Conservation (phyloP, 805 yeast genomes). For the Metschnikowia henanensis region DNA sequence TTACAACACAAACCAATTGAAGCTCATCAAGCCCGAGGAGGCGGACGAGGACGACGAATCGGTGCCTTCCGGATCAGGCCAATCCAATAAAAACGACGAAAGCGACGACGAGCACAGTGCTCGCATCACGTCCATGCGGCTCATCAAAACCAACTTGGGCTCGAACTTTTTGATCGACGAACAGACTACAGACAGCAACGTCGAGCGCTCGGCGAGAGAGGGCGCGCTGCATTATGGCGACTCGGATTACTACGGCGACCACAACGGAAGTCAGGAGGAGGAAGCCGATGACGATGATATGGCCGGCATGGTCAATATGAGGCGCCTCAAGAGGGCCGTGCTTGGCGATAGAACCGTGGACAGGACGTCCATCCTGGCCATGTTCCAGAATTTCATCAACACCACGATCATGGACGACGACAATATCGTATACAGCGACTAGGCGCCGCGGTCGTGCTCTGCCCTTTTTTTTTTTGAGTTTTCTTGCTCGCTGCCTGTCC, state of each 20-base stretch:
- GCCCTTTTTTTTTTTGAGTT: neutral
- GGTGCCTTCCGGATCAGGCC: too few species aligned
- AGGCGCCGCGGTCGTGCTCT: neutral
- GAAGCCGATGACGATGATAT: slow-evolving; percentile 26
- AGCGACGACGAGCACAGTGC: slow-evolving; percentile 15
- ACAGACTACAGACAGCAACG: slow-evolving; percentile 22
- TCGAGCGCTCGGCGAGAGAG: neutral
- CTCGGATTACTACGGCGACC: slow-evolving; percentile 25
- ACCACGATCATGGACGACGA: slow-evolving; percentile 20
- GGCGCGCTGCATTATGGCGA: slow-evolving; percentile 1
- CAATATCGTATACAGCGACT: neutral
- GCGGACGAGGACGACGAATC: slow-evolving; percentile 44
- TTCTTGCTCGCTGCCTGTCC: neutral
- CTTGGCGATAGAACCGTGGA: slow-evolving; percentile 22
- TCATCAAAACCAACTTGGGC: slow-evolving; percentile 35
- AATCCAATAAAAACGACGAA: slow-evolving; percentile 7
- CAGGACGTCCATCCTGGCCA: slow-evolving; percentile 33
- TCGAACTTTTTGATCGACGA: slow-evolving; percentile 38
- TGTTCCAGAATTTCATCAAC: slow-evolving; percentile 41
- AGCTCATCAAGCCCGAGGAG: slow-evolving; percentile 67
- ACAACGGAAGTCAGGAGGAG: slow-evolving; percentile 21
- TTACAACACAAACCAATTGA: slow-evolving; percentile 79
- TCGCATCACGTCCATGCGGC: slow-evolving; percentile 27
- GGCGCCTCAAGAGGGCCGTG: slow-evolving; percentile 22
- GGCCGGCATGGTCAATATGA: slow-evolving; percentile 27